Percentiles rank a stretch among this genome's conserved stretches.
Evolutionary conservation across 352 stramenopile species (phyloP).

Genomic region (Globisporangium acanthophoron): DNA sequence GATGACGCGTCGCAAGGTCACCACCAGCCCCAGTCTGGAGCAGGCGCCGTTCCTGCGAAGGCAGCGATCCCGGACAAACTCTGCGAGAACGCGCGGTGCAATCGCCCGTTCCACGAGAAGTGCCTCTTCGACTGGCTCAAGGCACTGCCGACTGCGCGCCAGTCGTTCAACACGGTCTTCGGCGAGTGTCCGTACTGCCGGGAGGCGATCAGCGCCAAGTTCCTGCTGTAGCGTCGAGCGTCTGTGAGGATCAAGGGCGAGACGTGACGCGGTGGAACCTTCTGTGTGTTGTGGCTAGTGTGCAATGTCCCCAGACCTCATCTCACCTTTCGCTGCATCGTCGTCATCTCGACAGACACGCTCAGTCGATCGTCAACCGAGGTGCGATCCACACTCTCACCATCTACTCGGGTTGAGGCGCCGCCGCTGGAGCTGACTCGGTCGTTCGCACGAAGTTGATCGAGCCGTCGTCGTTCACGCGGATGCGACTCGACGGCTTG

Average conservation of each 20-base stretch:
- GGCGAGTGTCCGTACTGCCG: conserved; percentile 88
- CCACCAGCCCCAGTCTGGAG: not conserved
- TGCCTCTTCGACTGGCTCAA: conserved; percentile 90
- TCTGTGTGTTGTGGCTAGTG: not conserved
- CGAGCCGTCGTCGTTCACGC: conserved; percentile 54
- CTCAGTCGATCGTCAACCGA: not conserved
- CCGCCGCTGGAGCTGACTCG: not conserved
- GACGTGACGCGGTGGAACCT: not conserved
- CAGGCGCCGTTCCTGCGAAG: not conserved
- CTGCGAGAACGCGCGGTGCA: conserved; percentile 83
- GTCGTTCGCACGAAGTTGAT: conserved; percentile 48
- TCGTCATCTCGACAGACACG: not conserved
- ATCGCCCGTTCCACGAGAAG: conserved; percentile 80
- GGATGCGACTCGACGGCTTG: conserved; percentile 46
- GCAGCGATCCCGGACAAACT: conserved; percentile 71
- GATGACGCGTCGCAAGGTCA: conserved; percentile 1
- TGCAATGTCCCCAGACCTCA: not conserved
- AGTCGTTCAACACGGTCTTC: conserved; percentile 89
- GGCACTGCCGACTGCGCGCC: conserved; percentile 77
- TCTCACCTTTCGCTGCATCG: not conserved
- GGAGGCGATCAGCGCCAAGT: conserved; percentile 81
- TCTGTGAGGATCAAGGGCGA: not conserved
- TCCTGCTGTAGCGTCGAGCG: conserved; percentile 14
- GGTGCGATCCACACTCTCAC: no score
- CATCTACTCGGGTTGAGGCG: no score